Base-by-base conservation (phyloP, 345 rosid species). In the Pseudoturritis turrita region DNA sequence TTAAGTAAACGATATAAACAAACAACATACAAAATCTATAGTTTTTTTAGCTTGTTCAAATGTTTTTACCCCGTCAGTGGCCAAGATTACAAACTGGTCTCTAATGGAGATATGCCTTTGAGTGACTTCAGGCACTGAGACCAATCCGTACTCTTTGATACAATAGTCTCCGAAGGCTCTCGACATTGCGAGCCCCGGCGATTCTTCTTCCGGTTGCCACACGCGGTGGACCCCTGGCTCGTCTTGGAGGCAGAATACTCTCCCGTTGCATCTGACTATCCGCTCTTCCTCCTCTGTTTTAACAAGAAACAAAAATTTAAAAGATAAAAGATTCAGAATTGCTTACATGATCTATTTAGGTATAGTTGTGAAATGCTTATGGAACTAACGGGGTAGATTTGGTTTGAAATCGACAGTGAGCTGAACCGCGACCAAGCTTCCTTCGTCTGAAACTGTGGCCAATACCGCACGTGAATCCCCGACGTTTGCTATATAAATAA, bases 101-200 rank as follows among this genome's bases (percentile, higher is more conserved):
- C 74, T 70, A 79, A 62, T 68, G 62, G 84, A 83, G 58, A 89
- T 73, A 51, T 77, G 87, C 75, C 89, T 84, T 68, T 92, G 95
- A 2, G 83, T 87, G 31, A 92, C 95, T 73, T 88, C 96, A 23
- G 96, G 98, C 40, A 81, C 87, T 0, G 98, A 92, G 45, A 85
- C 90, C 7, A 92, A 80, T 9, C 98, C 96, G 37, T 72, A 87
- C 23, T 84, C 84, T 79, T 92, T 92, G 7, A 91, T 45, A 70
- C 98, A 91, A 71, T 85, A 85, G 82, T 94, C 98, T 21, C 97
- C 98, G 25, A 94, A 94, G 12, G 98, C 96, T 79, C 98, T 84
- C 11, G 97, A 94, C 98, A 94, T 94, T 43, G 98, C 96, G 4
- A 94, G 89, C 29, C 98, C 98, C 0, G 97, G 98, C 0, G 81